These are phyloP conservation scores for Eucalyptus lansdowneana DNA, from an alignment of 345 rosid species.

Conservation along the genomic window DNA sequence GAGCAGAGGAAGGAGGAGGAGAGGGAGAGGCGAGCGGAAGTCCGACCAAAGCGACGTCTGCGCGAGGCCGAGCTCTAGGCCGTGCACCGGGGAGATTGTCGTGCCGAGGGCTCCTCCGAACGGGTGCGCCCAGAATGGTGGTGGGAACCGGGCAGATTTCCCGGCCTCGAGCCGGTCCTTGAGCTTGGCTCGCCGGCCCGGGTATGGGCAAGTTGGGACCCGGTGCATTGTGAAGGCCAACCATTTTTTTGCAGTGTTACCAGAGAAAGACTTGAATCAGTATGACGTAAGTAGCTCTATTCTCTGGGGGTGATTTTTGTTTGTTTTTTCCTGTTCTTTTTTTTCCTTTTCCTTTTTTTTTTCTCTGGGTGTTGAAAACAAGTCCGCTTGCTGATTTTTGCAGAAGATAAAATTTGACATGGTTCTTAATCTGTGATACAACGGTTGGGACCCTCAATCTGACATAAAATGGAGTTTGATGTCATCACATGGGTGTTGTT, in stretches of 20 bases:
- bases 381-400: not conserved
- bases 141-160: constrained; percentile 43
- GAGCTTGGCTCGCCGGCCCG: constrained; percentile 78
- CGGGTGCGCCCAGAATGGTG: constrained; percentile 14
- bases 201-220: constrained; percentile 81
- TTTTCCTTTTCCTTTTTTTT: not conserved
- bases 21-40: constrained; percentile 91
- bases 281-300: constrained; percentile 62
- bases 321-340: not conserved
- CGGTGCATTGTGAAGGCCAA: constrained; percentile 96
- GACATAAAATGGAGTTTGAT: constrained; percentile 13
- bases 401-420: not conserved
- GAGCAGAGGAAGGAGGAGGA: constrained; percentile 70
- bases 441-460: constrained; percentile 21
- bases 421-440: not conserved
- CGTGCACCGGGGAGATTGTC: constrained; percentile 45
- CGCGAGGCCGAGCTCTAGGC: constrained; percentile 92
- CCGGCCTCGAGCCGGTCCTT: constrained; percentile 62
- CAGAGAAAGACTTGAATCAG: constrained; percentile 85
- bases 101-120: constrained; percentile 8
- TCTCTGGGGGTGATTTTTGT: not conserved
- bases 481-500: constrained; percentile 3
- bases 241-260: constrained; percentile 91
- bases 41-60: constrained; percentile 83
- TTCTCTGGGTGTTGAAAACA: not conserved